These are phyloP conservation scores for Jaenimonas drosophilae DNA, from an alignment of 208 protist species.

Conservation along the genomic window DNA sequence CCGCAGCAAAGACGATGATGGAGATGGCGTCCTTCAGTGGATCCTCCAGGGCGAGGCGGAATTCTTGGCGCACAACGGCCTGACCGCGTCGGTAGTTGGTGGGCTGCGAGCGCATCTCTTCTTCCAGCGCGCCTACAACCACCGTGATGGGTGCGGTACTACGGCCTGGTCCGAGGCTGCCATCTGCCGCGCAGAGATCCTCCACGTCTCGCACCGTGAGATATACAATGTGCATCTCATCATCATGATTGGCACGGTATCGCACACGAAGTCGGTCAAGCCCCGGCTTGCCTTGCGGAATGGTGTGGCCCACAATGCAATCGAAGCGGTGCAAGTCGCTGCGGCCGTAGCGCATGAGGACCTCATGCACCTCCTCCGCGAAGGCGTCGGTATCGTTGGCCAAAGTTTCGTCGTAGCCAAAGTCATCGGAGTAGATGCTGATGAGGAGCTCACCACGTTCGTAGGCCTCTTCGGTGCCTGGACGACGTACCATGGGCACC, in stretches of 20 bases:
- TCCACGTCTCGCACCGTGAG: too few relatives aligned
- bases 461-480: constrained; percentile 53
- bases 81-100: constrained; percentile 27
- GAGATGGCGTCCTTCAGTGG: constrained; percentile 23
- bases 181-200: too few relatives aligned
- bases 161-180: too few relatives aligned
- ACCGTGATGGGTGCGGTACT: too few relatives aligned
- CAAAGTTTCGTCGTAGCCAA: constrained; percentile 24
- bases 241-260: too few relatives aligned
- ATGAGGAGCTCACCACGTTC: constrained; percentile 57
- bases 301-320: constrained; percentile 53
- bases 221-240: too few relatives aligned
- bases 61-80: constrained; percentile 32
- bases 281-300: too few relatives aligned
- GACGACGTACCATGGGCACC: constrained; percentile 60
- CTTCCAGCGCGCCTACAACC: too few relatives aligned
- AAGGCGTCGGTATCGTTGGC: constrained; percentile 49
- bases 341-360: constrained; percentile 43
- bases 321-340: constrained; percentile 71
- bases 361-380: constrained; percentile 32
- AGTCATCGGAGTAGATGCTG: constrained; percentile 62
- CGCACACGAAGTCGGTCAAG: too few relatives aligned
- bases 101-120: constrained; percentile 13
- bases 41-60: constrained; percentile 26
- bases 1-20: constrained; percentile 33